Base-by-base conservation (phyloP, 2,329 filamentous ascomycete species). In the Penicillium griseofulvum region DNA sequence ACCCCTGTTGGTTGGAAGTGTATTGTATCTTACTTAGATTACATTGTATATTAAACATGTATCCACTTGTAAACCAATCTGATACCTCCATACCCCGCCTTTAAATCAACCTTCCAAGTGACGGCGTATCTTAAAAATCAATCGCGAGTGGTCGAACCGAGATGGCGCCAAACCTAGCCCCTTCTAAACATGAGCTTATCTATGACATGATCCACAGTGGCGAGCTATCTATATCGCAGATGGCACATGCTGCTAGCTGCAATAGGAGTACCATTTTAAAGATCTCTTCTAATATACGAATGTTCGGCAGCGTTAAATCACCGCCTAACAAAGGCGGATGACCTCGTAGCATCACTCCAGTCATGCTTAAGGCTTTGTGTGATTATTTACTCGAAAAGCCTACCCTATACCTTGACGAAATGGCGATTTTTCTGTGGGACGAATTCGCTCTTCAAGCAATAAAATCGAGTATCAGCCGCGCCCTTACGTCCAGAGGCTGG, bases 381-480 rank as follows among this genome's bases (percentile, higher is more conserved):
- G 38, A 29, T 2, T 24, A 47, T 22, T 22, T 47, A 4, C 16
- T 10, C 4, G 44, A 68, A 60, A 66, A 71, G 44, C 69, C 68
- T 44, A 63, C 56, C 57, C 62, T 60, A 51, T 71, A 62, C 38
- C 48, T 51, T 16, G 48, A 51, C 5, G 48, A 51, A 7, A 51
- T 51, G 48, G 38, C 29, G 28, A 12, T 44, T 1, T 43, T 37
- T 26, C 38, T 51, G 5, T 51, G 28, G 12, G 48, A 51, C 44
- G 48, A 51, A 26, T 51, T 49, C 10, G 38, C 19, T 2, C 36
- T 26, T 12, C 5, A 44, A 43, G 54, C 59, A 22, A 63, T 66
- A n/a, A 59, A 67, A 53, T 69, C 48, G 2, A 60, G 49, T 33
- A 54, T 60, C 14, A 60, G 45, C 28, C 33, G 55, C 19, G 53